A percentile compares a stretch with the other conserved stretches of the same genome.
phyloP scores from a whole-genome alignment of 345 rosid species.

The Bruguiera gymnorhiza region DNA sequence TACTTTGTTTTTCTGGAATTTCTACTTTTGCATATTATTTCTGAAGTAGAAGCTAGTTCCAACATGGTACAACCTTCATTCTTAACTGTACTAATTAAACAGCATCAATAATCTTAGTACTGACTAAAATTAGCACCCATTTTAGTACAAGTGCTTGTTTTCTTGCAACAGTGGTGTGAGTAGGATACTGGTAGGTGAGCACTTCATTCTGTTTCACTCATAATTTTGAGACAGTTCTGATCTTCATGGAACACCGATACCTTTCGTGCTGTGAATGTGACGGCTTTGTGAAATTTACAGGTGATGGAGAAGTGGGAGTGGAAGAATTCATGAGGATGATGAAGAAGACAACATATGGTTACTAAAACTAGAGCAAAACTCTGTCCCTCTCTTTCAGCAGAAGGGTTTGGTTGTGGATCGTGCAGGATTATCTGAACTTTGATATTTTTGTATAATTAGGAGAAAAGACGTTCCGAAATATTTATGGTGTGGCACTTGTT shows the following conservation, averaged over 20 bases:
- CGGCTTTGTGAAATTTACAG: constrained; percentile 33
- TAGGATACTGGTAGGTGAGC: neutral
- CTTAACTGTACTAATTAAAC: neutral
- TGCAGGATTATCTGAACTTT: constrained; percentile 2
- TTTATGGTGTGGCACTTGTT: neutral
- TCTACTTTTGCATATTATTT: neutral
- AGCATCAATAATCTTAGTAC: neutral
- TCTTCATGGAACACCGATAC: neutral
- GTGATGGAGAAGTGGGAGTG: constrained; percentile 60
- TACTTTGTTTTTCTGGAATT: neutral
- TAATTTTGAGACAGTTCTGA: neutral
- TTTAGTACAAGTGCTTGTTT: neutral
- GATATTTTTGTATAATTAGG: constrained; percentile 13
- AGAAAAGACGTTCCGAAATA: neutral
- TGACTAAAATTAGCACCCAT: neutral
- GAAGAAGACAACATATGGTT: constrained; percentile 55
- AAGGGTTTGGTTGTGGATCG: constrained; percentile 4
- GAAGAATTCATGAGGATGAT: constrained; percentile 74
- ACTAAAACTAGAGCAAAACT: constrained; percentile 19
- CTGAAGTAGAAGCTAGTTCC: neutral
- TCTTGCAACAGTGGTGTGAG: neutral
- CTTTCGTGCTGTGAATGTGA: neutral
- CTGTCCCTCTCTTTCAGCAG: neutral
- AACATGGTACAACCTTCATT: neutral
- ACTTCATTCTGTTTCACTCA: neutral